Conservation (phyloP, 179 eudicot species). For the Silene noctiflora region DNA sequence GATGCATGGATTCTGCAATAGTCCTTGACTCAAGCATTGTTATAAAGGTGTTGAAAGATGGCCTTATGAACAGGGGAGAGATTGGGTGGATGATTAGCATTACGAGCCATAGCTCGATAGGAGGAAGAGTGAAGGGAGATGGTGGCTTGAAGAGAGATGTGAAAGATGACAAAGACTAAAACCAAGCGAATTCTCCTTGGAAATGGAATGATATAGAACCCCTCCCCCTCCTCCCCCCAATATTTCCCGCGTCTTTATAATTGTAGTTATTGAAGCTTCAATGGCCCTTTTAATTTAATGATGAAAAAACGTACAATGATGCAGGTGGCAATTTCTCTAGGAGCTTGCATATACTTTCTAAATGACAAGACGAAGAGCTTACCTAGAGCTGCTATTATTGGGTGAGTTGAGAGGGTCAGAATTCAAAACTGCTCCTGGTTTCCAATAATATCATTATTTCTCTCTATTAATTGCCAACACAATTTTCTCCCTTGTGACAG, state of each 20-base stretch:
- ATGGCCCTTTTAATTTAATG: background rate
- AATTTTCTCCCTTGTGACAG: constrained; percentile 35
- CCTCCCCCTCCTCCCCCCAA: background rate
- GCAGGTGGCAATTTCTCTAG: constrained; percentile 89
- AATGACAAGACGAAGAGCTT: constrained; percentile 86
- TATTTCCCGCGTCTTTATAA: background rate
- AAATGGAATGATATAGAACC: background rate
- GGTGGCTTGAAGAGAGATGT: background rate
- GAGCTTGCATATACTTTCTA: constrained; percentile 86
- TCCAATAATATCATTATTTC: background rate
- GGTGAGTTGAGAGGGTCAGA: constrained; percentile 44
- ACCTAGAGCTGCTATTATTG: constrained; percentile 67
- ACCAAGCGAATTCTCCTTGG: background rate
- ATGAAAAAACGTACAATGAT: constrained; percentile 3
- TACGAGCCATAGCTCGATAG: too few species aligned
- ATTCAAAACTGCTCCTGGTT: background rate
- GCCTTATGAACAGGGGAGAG: background rate
- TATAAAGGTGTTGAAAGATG: background rate
- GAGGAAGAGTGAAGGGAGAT: too few species aligned
- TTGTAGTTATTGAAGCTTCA: background rate
- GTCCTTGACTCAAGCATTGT: background rate
- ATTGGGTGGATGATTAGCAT: too few species aligned
- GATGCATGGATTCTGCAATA: background rate
- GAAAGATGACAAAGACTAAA: background rate
- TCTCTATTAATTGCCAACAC: constrained; percentile 3